These are phyloP conservation scores for Apiospora pterosperma DNA, from an alignment of 2,329 filamentous ascomycete genomes.

Conservation along the genomic window DNA sequence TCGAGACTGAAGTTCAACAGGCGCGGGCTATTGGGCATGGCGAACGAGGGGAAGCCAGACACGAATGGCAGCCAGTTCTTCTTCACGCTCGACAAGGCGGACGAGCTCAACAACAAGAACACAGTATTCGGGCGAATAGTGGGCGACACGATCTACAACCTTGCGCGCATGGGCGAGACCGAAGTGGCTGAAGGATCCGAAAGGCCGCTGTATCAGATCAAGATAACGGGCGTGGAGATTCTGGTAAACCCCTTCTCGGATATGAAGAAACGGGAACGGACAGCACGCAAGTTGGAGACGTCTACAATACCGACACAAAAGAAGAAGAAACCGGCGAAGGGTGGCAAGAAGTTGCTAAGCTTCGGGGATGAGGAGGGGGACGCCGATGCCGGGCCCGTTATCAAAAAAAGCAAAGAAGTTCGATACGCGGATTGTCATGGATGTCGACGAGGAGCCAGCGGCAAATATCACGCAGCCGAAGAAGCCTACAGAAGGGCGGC, in stretches of 20 bases:
- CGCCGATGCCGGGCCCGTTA: constrained; percentile 51
- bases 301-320: constrained; percentile 42
- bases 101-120: constrained; percentile 85
- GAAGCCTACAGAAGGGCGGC: constrained; percentile 26
- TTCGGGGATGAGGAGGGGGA: constrained; percentile 71
- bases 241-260: constrained; percentile 79
- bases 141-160: constrained; percentile 93
- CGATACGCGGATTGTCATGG: constrained; percentile 70
- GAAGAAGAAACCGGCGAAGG: constrained; percentile 69
- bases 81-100: constrained; percentile 80
- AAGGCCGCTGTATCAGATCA: constrained; percentile 80
- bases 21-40: constrained; percentile 90
- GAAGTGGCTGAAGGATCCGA: constrained; percentile 79
- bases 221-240: constrained; percentile 71
- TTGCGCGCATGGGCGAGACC: constrained; percentile 88
- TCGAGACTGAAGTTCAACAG: constrained; percentile 90
- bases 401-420: constrained; percentile 71
- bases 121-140: constrained; percentile 91
- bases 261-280: constrained; percentile 67
- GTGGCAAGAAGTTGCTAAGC: constrained; percentile 72
- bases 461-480: constrained; percentile 22
- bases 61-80: constrained; percentile 98
- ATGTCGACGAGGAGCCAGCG: constrained; percentile 41
- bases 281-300: constrained; percentile 47
- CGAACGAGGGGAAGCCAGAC: constrained; percentile 73